phyloP scores from a whole-genome alignment of 2,329 filamentous ascomycete species.

The Cercospora berteroae region DNA sequence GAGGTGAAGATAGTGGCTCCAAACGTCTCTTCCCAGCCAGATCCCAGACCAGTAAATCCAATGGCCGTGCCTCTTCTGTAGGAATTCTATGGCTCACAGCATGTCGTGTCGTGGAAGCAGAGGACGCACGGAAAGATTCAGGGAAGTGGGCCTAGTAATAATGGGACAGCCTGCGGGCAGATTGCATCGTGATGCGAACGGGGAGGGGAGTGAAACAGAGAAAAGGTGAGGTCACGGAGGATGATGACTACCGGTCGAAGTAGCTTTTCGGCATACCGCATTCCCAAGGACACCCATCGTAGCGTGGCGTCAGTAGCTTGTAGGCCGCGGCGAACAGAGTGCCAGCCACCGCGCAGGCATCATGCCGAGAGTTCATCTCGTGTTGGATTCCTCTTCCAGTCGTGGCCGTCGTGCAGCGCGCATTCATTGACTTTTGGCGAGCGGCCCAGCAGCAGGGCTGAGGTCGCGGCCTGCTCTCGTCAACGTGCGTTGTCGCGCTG shows the following conservation, averaged over 20 bases:
- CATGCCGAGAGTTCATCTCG: background rate
- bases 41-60: background rate
- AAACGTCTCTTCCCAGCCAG: background rate
- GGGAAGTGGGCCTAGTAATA: background rate
- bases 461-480: background rate
- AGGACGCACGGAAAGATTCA: background rate
- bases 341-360: slow-evolving; percentile 5
- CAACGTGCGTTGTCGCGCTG: slow-evolving; percentile 13
- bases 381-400: background rate
- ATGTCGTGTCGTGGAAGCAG: background rate
- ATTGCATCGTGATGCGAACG: slow-evolving; percentile 1
- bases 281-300: slow-evolving; percentile 3
- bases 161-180: background rate
- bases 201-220: background rate
- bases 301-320: slow-evolving; percentile 6
- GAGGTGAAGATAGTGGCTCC: background rate
- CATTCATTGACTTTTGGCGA: background rate
- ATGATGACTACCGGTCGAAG: slow-evolving; percentile 2
- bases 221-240: slow-evolving; percentile 6
- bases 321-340: background rate
- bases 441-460: background rate
- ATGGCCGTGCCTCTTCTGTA: background rate
- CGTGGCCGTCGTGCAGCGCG: background rate
- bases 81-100: background rate
- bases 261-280: slow-evolving; percentile 10